Evolutionary conservation across 2,329 filamentous ascomycete genomes (phyloP).

Genomic region (Chaetomium sp.): DNA sequence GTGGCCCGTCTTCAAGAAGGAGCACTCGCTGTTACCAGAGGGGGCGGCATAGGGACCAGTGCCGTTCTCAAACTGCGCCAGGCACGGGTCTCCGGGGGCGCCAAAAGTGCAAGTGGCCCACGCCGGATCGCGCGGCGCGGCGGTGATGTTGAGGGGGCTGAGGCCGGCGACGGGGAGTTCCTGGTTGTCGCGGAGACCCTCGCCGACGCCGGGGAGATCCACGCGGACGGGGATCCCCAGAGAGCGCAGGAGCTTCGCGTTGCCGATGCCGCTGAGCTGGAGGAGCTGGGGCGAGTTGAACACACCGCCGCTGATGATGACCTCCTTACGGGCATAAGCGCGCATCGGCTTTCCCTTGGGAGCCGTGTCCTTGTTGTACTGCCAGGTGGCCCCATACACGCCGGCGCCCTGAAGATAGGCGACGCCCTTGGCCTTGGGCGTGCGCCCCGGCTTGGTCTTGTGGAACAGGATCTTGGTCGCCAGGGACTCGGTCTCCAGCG

Average conservation of each 20-base stretch:
- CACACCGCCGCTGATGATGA: conserved; percentile 52
- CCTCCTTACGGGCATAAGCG: conserved; percentile 43
- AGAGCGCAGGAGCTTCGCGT: conserved; percentile 44
- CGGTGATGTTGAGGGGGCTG: conserved; percentile 34
- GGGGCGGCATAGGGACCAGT: conserved; percentile 33
- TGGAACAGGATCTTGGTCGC: conserved; percentile 44
- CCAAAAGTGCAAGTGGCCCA: conserved; percentile 41
- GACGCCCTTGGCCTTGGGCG: conserved; percentile 39
- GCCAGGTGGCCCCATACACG: conserved; percentile 40
- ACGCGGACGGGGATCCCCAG: conserved; percentile 50
- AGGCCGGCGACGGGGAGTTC: conserved; percentile 43
- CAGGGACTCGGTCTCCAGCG: conserved; percentile 35
- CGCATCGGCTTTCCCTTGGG: conserved; percentile 35
- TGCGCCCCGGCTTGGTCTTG: neutral
- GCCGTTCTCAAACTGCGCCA: conserved; percentile 39
- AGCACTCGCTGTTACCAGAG: conserved; percentile 43
- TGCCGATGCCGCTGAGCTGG: conserved; percentile 54
- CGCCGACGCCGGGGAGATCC: conserved; percentile 53
- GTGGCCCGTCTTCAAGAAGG: conserved; percentile 45
- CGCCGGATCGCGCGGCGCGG: conserved; percentile 33
- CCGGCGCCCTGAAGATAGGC: conserved; percentile 40
- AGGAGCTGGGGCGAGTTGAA: conserved; percentile 56
- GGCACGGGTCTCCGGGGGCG: conserved; percentile 42
- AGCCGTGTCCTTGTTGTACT: conserved; percentile 33
- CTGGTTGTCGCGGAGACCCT: conserved; percentile 52